These are phyloP conservation scores for California macrophylla DNA, from an alignment of 441 rosid genomes.

Conservation along the genomic window DNA sequence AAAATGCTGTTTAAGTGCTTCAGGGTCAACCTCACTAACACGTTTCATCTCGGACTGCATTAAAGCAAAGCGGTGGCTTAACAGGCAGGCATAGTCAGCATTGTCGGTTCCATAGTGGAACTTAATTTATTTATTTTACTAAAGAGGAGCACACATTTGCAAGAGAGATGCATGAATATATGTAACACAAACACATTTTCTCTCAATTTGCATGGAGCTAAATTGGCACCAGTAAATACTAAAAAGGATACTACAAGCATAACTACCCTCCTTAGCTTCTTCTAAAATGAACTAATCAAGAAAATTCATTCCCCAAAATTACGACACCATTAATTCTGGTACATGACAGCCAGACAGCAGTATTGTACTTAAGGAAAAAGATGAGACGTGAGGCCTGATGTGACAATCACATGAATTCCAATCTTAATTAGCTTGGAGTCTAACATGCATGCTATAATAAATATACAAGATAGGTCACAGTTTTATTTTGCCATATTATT, in stretches of 20 bases:
- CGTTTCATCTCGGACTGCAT: constrained; percentile 56
- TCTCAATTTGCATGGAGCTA: background rate
- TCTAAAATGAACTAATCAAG: background rate
- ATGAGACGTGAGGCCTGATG: background rate
- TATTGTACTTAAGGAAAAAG: background rate
- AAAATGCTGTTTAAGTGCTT: constrained; percentile 51
- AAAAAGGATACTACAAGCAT: no score
- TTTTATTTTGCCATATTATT: background rate
- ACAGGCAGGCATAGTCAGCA: background rate
- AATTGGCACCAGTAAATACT: background rate
- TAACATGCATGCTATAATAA: background rate
- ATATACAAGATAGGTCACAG: background rate
- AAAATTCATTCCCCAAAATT: background rate
- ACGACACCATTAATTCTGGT: background rate
- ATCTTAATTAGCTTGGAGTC: background rate
- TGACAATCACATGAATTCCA: background rate
- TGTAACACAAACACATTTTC: background rate
- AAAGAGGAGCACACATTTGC: background rate
- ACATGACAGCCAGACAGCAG: background rate
- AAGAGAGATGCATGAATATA: background rate
- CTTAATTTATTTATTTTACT: background rate
- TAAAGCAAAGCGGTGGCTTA: constrained; percentile 13
- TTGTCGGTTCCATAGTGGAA: background rate
- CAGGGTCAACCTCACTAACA: constrained; percentile 39
- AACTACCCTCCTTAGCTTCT: background rate